Base-by-base conservation (phyloP, 805 yeast genomes). In the Saccharomyces paradoxus region DNA sequence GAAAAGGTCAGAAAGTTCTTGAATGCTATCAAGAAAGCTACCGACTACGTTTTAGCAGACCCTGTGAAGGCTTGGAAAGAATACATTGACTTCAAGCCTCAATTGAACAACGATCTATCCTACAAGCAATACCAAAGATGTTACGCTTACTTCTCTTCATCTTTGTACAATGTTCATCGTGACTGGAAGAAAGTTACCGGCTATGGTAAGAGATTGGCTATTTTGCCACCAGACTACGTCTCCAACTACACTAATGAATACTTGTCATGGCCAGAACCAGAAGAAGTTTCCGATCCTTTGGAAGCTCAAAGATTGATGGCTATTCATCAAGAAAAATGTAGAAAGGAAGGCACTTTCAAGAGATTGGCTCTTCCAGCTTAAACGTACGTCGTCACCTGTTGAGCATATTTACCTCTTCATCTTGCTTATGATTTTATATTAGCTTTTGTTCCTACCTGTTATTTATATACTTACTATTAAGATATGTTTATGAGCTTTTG, bases 121-220 rank as follows among this genome's bases (percentile, higher is more conserved):
- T 65, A 61, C 55, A 78, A 77, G 65, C 76, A 73, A 67, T 80
- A 74, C 64, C 77, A 77, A 62, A 74, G 83, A 68, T 77, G 81
- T 56, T 80, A 71, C 65, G 83, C 83, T 30, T 80, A 79, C 70
- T 74, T 80, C 65, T 77, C 82, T 47, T 31, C 37, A 21, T 76
- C 81, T 17, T 71, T 78, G 58, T 77, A 72, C 70, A 79, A 79
- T 58, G 83, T 79, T 49, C 77, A 77, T 62, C 74, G 83, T 59
- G 83, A 79, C 67, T 79, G 83, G 83, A 72, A 66, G 51, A 79
- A 79, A 69, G 83, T 79, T 55, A 79, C 79, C 49, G 75, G 74
- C 51, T 79, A 79, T 62, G 82, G 83, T 55, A 78, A 79, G 67
- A 73, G 83, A 64, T 71, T 79, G 62, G 76, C 75, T 31, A 77